phyloP scores from a whole-genome alignment of 2,329 filamentous ascomycete species.

The Verticillium tricorpus region DNA sequence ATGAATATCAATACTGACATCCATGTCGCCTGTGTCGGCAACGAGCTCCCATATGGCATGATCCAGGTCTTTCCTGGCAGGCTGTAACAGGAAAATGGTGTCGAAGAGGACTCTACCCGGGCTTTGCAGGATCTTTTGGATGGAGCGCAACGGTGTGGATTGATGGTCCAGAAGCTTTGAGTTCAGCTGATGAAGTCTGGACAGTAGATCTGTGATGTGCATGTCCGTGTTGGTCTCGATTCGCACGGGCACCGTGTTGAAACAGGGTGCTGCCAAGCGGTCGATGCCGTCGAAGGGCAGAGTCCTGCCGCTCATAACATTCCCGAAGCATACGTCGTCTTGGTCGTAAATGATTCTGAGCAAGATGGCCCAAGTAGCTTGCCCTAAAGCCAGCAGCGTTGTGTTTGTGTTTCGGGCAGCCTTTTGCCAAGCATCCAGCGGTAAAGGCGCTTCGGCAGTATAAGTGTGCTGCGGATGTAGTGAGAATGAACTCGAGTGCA shows the following conservation, averaged over 20 bases:
- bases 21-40: constrained; percentile 61
- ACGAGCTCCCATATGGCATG: constrained; percentile 50
- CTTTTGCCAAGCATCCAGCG: neutral
- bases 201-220: constrained; percentile 54
- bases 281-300: constrained; percentile 62
- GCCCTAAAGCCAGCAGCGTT: constrained; percentile 63
- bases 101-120: constrained; percentile 63
- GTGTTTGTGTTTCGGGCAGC: constrained; percentile 19
- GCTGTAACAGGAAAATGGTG: constrained; percentile 75
- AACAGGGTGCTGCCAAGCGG: constrained; percentile 78
- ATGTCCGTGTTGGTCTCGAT: constrained; percentile 42
- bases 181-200: constrained; percentile 57
- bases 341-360: constrained; percentile 51
- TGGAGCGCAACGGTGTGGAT: constrained; percentile 66
- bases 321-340: constrained; percentile 79
- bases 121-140: constrained; percentile 51
- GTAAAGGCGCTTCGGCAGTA: no score
- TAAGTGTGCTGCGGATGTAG: neutral
- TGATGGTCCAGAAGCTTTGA: constrained; percentile 62
- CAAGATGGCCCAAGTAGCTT: constrained; percentile 68
- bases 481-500: neutral
- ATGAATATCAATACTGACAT: constrained; percentile 37
- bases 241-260: constrained; percentile 80
- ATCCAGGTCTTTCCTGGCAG: constrained; percentile 53
- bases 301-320: constrained; percentile 75